Conservation (phyloP, 2,329 filamentous ascomycete species). For the Daldinia sp. region DNA sequence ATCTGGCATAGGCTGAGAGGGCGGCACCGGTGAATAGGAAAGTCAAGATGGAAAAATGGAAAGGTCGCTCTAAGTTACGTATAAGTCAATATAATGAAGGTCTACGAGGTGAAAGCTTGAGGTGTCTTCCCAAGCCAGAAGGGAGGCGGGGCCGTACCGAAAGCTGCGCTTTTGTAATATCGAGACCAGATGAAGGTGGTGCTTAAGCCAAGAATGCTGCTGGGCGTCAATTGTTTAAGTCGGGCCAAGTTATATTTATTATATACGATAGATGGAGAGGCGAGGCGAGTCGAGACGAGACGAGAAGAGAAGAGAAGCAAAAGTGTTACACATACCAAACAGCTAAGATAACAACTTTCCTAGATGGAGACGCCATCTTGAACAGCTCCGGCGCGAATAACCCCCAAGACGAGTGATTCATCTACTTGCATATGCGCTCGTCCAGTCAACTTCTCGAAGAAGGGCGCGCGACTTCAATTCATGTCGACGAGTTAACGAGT, state of each 20-base stretch:
- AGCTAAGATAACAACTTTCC: slow-evolving; percentile 25
- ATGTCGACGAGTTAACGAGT: background rate
- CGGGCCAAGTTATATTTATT: background rate
- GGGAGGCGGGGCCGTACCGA: slow-evolving; percentile 43
- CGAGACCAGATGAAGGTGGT: slow-evolving; percentile 44
- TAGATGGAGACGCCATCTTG: slow-evolving; percentile 23
- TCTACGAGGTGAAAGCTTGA: background rate
- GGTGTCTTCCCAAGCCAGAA: background rate
- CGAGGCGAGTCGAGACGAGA: background rate
- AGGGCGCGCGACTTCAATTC: slow-evolving; percentile 10
- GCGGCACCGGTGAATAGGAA: slow-evolving; percentile 39
- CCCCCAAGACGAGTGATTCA: background rate
- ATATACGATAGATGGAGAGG: background rate
- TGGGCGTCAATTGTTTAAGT: slow-evolving; percentile 12
- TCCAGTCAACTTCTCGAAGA: slow-evolving; percentile 3
- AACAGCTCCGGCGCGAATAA: background rate
- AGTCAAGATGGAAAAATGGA: slow-evolving; percentile 48
- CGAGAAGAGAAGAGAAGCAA: background rate
- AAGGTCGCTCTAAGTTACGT: slow-evolving; percentile 42
- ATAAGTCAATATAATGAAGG: background rate
- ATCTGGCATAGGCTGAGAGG: slow-evolving; percentile 33
- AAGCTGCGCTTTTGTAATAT: slow-evolving; percentile 49
- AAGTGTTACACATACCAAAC: slow-evolving; percentile 26
- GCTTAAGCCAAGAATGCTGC: slow-evolving; percentile 38
- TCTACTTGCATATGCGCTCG: slow-evolving; percentile 4